Evolutionary conservation across 768 basidiomycete genomes (phyloP).

Genomic region (Pleurotus giganteus): DNA sequence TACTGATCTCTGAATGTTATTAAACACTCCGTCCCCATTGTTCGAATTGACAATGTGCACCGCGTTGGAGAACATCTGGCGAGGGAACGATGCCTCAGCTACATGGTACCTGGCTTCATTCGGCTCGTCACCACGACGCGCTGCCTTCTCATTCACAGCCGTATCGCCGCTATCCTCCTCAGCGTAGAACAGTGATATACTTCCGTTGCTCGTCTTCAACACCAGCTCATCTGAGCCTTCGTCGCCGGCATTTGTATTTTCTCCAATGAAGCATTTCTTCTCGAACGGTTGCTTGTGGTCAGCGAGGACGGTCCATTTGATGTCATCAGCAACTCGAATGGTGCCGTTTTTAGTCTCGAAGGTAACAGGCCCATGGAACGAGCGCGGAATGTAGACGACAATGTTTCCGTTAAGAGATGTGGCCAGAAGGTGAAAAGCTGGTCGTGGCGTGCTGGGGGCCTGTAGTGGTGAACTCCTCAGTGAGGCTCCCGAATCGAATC

Average conservation of each 20-base stretch:
- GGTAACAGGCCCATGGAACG: constrained; percentile 33
- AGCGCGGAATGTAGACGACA: constrained; percentile 35
- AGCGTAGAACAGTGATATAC: not conserved
- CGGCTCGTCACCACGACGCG: no score
- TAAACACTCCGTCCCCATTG: no score
- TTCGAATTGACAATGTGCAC: no score
- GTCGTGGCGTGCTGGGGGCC: constrained; percentile 14
- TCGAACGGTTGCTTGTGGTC: constrained; percentile 19
- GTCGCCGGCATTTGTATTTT: constrained; percentile 18
- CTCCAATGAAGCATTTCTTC: constrained; percentile 35
- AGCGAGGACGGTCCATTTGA: constrained; percentile 28
- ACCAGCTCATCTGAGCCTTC: not conserved
- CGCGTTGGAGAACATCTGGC: no score
- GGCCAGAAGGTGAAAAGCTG: constrained; percentile 22
- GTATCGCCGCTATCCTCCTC: no score
- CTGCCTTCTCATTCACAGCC: no score
- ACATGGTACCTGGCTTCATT: no score
- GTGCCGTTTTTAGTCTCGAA: constrained; percentile 26
- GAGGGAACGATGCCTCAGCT: no score
- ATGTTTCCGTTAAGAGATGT: constrained; percentile 28
- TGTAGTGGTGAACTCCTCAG: constrained; percentile 8
- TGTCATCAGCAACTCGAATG: constrained; percentile 25
- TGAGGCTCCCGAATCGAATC: not conserved
- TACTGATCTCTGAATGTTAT: no score
- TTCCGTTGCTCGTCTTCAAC: not conserved